Base-by-base conservation (phyloP, 2,329 filamentous ascomycete genomes). In the Fusarium tuaranense region DNA sequence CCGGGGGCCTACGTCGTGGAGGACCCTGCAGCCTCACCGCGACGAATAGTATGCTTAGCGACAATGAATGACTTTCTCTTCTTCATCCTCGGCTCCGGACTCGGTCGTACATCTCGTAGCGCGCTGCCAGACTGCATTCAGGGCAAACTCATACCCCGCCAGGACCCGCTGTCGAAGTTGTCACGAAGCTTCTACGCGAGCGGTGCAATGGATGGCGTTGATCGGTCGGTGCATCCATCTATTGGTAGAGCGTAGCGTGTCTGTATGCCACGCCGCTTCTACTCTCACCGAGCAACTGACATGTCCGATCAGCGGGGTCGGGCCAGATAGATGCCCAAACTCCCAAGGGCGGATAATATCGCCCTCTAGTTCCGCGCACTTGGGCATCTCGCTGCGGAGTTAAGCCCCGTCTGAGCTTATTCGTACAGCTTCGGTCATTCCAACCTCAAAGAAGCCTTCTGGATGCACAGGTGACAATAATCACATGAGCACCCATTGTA, bases 281-380 rank as follows among this genome's bases (percentile, higher is more conserved):
- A 25, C 38, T 41, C 48, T 63, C 36, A 25, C 32, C 60, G 55
- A 51, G 58, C 71, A 39, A 59, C 14, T n/a, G 41, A 46, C 36
- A 41, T 51, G 38, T 63, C 66, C 34, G 72, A 73, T 73, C 69
- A 63, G 70, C 73, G 67, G 41, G 61, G 65, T 55, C 39, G 57
- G 59, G 69, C 66, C 41, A 70, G 32, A 60, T 73, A 34, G 63
- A 64, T 69, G 72, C 69, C 71, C 65, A 61, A 71, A 46, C 60
- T 46, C 69, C 61, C 61, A 53, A 44, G 30, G 34, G 65, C 25
- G 61, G 58, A 64, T 46, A 36, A 22, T 16, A 63, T 67, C 65
- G 46, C 44, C 63, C 38, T 67, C 44, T 57, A 41, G 38, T 65
- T 53, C 18, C 20, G 36, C 48, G 34, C 48, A 57, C 25, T 41